Percentiles rank a stretch among this genome's conserved stretches.
Evolutionary conservation across 371 early-diverging fungal species (phyloP).

Genomic region (Capillidium rhysosporum): DNA sequence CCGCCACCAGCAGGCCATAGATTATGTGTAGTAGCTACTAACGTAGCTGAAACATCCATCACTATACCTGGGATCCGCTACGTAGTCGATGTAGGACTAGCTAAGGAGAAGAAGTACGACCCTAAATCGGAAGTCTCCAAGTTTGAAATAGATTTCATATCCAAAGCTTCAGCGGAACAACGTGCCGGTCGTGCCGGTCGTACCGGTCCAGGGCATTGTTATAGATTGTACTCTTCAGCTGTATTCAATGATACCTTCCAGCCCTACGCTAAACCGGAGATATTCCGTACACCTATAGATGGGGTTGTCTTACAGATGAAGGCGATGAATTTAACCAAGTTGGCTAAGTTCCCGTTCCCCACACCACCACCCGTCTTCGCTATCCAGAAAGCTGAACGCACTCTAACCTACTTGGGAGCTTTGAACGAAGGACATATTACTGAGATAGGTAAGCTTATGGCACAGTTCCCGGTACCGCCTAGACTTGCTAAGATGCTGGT

Average conservation of each 20-base stretch:
- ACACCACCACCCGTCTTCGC: constrained; percentile 50
- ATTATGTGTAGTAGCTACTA: constrained; percentile 92
- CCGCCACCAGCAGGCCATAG: constrained; percentile 75
- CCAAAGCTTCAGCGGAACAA: constrained; percentile 80
- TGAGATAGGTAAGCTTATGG: constrained; percentile 71
- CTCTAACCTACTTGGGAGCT: constrained; percentile 53
- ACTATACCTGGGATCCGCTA: constrained; percentile 96
- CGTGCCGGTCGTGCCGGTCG: constrained; percentile 98
- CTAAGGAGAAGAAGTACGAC: constrained; percentile 76
- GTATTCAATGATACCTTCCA: constrained; percentile 83
- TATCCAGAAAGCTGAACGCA: constrained; percentile 46
- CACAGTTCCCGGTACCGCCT: constrained; percentile 85
- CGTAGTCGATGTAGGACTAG: constrained; percentile 94
- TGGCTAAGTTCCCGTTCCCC: constrained; percentile 92
- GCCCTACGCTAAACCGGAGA: constrained; percentile 82
- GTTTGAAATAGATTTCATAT: constrained; percentile 80
- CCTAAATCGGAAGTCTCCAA: constrained; percentile 64
- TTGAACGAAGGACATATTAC: constrained; percentile 44
- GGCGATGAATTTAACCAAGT: constrained; percentile 82
- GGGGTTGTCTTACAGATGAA: constrained; percentile 90
- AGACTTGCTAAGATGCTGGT: constrained; percentile 87
- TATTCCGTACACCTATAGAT: constrained; percentile 86
- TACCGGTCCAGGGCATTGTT: constrained; percentile 93
- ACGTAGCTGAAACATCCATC: constrained; percentile 98
- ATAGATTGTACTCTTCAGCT: constrained; percentile 86